A percentile compares a stretch with the other conserved stretches of the same genome.
Conservation (phyloP, 2,329 filamentous ascomycete species). For the Remersonia thermophila region DNA sequence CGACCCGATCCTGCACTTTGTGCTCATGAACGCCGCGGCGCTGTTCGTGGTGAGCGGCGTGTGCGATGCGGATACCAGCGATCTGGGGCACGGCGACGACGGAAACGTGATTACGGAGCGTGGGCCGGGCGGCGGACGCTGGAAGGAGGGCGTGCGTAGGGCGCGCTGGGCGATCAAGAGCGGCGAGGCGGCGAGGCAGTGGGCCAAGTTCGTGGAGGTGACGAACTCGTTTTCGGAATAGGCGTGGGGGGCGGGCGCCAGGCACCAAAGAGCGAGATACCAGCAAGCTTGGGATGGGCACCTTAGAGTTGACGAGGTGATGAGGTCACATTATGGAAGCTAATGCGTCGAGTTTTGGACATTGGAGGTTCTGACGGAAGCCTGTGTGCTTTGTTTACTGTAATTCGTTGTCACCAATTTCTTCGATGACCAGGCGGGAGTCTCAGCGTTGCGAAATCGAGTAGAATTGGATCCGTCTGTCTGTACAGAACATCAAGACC, state of each 20-base stretch:
- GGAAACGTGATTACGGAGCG: slow-evolving; percentile 68
- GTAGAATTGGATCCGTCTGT: no score
- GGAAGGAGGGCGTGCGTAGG: slow-evolving; percentile 87
- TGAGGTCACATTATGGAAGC: no score
- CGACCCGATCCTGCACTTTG: slow-evolving; percentile 82
- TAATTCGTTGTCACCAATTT: no score
- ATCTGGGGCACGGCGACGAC: slow-evolving; percentile 70
- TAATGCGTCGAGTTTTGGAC: no score
- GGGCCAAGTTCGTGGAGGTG: slow-evolving; percentile 71
- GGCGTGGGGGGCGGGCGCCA: background rate
- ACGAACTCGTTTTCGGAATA: slow-evolving; percentile 42
- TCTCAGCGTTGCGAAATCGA: no score
- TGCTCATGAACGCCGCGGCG: slow-evolving; percentile 85
- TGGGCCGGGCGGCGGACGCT: slow-evolving; percentile 74
- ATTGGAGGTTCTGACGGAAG: no score
- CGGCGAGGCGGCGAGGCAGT: slow-evolving; percentile 73
- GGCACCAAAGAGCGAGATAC: no score
- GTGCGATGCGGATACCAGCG: slow-evolving; percentile 69
- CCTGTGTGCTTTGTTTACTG: no score
- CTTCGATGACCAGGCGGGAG: no score
- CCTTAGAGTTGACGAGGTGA: no score
- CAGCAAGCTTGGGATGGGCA: no score
- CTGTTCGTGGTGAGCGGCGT: slow-evolving; percentile 76
- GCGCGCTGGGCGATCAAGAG: slow-evolving; percentile 82
- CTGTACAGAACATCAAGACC: no score